Conservation (phyloP, 768 basidiomycete species). For the Collybia mongolica region DNA sequence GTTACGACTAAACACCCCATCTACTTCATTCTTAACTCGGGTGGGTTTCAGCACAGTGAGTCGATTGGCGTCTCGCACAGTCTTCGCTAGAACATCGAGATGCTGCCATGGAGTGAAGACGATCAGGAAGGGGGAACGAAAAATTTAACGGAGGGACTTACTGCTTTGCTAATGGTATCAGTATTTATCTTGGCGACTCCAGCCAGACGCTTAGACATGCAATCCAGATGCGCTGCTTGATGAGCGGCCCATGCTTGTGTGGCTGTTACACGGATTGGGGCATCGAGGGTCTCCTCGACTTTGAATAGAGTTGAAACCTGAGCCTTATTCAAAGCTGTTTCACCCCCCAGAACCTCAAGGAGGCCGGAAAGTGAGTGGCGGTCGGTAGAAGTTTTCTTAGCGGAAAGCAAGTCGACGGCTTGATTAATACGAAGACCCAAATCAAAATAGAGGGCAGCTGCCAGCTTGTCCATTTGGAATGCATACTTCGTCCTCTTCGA, state of each 20-base stretch:
- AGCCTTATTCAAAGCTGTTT: conserved; percentile 20
- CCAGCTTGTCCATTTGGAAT: conserved; percentile 47
- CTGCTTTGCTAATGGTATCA: conserved; percentile 19
- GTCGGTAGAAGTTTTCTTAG: conserved; percentile 5
- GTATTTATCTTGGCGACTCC: conserved; percentile 23
- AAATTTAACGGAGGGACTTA: conserved; percentile 13
- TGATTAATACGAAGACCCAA: conserved; percentile 26
- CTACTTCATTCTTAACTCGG: conserved; percentile 45
- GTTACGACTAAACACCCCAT: conserved; percentile 19
- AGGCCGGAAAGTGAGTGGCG: conserved; percentile 33
- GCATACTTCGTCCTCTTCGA: conserved; percentile 29
- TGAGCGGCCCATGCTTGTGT: conserved; percentile 46
- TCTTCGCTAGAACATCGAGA: conserved; percentile 34
- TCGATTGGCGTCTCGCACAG: conserved; percentile 35
- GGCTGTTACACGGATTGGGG: conserved; percentile 22
- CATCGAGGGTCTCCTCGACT: conserved; percentile 17
- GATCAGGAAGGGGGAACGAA: neutral
- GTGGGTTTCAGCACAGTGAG: conserved; percentile 42
- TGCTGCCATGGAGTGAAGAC: conserved; percentile 23
- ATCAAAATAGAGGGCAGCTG: conserved; percentile 38
- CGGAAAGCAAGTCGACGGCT: conserved; percentile 43
- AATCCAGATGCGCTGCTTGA: conserved; percentile 25
- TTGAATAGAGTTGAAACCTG: conserved; percentile 29
- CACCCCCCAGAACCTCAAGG: conserved; percentile 37
- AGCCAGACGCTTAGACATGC: conserved; percentile 13